Evolutionary conservation across 106 monocot genomes (phyloP).

Genomic region (Phalaenopsis equestris): DNA sequence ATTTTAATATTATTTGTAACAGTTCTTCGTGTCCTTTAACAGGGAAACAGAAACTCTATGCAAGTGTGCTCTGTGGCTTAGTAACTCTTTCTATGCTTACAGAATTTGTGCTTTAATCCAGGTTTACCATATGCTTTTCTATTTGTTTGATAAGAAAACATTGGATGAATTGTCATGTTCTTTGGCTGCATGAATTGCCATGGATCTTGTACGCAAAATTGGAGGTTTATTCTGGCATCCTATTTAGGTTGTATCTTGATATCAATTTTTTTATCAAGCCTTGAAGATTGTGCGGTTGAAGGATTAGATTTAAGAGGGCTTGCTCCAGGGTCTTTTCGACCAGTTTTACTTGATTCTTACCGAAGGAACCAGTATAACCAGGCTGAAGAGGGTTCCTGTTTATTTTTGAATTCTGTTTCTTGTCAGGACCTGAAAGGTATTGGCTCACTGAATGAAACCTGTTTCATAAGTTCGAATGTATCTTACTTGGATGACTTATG

Average conservation of each 20-base stretch:
- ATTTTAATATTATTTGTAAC: neutral
- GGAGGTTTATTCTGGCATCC: constrained; percentile 6
- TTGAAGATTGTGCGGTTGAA: constrained; percentile 6
- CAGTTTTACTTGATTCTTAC: constrained; percentile 11
- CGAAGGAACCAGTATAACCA: constrained; percentile 2
- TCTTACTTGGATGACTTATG: constrained; percentile 41
- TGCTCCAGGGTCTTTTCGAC: neutral
- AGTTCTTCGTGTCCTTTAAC: neutral
- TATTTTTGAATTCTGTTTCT: constrained; percentile 33
- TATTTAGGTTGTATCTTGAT: constrained; percentile 18
- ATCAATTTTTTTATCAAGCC: constrained; percentile 18
- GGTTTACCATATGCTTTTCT: neutral
- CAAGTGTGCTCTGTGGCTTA: neutral
- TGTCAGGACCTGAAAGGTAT: constrained; percentile 78
- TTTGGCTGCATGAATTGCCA: constrained; percentile 32
- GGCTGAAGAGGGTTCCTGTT: constrained; percentile 14
- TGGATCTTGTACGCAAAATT: constrained; percentile 26
- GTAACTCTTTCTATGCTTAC: neutral
- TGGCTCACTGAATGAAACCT: constrained; percentile 65
- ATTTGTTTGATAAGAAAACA: constrained; percentile 4
- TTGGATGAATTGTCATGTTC: constrained; percentile 6
- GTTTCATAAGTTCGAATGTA: constrained; percentile 45
- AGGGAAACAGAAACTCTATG: neutral
- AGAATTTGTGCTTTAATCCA: neutral
- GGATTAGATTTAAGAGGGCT: neutral